phyloP scores from a whole-genome alignment of 2,329 filamentous ascomycete genomes.

The Penicillium corylophilum region DNA sequence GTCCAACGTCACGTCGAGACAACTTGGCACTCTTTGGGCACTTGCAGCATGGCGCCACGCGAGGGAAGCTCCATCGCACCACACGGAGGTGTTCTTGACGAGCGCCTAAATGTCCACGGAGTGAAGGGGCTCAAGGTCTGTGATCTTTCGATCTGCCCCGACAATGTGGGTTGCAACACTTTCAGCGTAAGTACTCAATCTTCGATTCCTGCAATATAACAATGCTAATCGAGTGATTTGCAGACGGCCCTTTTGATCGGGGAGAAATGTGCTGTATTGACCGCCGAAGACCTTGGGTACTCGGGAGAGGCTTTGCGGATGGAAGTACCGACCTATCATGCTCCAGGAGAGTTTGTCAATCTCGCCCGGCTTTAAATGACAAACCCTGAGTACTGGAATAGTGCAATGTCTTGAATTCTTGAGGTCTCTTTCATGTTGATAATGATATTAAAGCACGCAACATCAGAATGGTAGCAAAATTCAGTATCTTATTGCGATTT shows the following conservation, averaged over 20 bases:
- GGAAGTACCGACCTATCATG: slow-evolving; percentile 67
- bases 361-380: slow-evolving; percentile 29
- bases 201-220: not conserved
- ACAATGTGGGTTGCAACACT: slow-evolving; percentile 72
- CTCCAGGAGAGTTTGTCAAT: slow-evolving; percentile 41
- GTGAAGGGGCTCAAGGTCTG: slow-evolving; percentile 76
- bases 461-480: not conserved
- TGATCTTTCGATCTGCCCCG: slow-evolving; percentile 72
- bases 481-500: no score
- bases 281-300: slow-evolving; percentile 73
- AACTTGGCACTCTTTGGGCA: slow-evolving; percentile 68
- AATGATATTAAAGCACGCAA: not conserved
- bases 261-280: slow-evolving; percentile 69
- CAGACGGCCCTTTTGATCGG: slow-evolving; percentile 72
- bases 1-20: slow-evolving; percentile 72
- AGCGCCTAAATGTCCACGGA: slow-evolving; percentile 74
- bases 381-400: not conserved
- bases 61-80: slow-evolving; percentile 79
- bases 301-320: slow-evolving; percentile 71
- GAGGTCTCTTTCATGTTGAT: no score
- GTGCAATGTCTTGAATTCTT: not conserved
- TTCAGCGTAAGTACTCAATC: slow-evolving; percentile 41
- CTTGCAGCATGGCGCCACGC: slow-evolving; percentile 73
- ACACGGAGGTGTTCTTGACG: slow-evolving; percentile 70
- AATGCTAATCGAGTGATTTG: not conserved